Evolutionary conservation across 1,139 yeast species (phyloP).

Genomic region (Lodderomyces parapsilosis): DNA sequence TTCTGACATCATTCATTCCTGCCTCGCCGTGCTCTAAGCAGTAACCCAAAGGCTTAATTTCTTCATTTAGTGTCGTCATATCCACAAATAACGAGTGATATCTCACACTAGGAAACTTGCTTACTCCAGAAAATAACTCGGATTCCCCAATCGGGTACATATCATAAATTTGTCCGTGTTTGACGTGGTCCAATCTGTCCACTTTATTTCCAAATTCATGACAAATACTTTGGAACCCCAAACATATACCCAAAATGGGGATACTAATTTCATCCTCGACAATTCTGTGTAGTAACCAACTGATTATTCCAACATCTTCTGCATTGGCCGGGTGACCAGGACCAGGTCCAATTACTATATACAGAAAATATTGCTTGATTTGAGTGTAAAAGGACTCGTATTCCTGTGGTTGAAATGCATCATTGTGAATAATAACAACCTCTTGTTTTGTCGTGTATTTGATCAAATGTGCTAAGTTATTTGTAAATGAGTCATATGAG

Average conservation of each 20-base stretch:
- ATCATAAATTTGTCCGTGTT: conserved; percentile 82
- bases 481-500: conserved; percentile 93
- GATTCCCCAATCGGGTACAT: conserved; percentile 30
- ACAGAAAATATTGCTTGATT: conserved; percentile 56
- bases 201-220: conserved; percentile 61
- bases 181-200: conserved; percentile 52
- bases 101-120: conserved; percentile 65
- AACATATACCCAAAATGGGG: conserved; percentile 88
- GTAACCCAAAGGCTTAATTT: conserved; percentile 56
- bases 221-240: conserved; percentile 89
- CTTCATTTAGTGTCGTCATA: conserved; percentile 20
- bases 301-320: conserved; percentile 75
- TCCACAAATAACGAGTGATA: conserved; percentile 81
- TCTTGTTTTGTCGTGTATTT: conserved; percentile 50
- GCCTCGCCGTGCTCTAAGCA: conserved; percentile 36
- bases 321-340: conserved; percentile 82
- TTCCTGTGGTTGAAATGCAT: conserved; percentile 45
- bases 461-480: conserved; percentile 70
- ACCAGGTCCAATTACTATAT: conserved; percentile 91
- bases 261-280: conserved; percentile 23
- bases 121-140: conserved; percentile 17
- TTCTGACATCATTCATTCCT: conserved; percentile 25
- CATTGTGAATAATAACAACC: conserved; percentile 76
- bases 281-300: conserved; percentile 42
- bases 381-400: conserved; percentile 37